A percentile compares a stretch with the other conserved stretches of the same genome.
Conservation (phyloP, 257 asterid species). For the Solanum raphanifolium region DNA sequence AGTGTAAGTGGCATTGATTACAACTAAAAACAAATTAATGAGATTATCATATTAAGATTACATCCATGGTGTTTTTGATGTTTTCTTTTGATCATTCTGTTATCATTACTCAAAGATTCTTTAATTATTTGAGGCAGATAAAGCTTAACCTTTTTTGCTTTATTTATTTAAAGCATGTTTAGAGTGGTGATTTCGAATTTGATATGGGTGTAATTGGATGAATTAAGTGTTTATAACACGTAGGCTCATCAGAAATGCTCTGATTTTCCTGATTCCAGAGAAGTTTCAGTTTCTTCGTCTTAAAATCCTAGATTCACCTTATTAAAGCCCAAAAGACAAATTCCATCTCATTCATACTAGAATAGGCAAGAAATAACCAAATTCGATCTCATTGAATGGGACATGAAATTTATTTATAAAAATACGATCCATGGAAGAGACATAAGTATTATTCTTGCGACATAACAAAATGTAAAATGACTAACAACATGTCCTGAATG, state of each 20-base stretch:
- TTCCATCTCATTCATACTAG: neutral
- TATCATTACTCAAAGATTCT: constrained; percentile 24
- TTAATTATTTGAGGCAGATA: neutral
- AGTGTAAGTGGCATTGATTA: constrained; percentile 16
- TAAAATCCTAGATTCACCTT: neutral
- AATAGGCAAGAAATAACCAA: neutral
- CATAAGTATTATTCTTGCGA: neutral
- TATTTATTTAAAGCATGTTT: neutral
- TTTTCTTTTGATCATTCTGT: constrained; percentile 7
- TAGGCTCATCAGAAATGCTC: neutral
- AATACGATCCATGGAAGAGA: neutral
- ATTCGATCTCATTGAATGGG: neutral
- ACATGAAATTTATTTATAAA: neutral
- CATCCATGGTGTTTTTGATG: constrained; percentile 8
- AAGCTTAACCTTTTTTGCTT: neutral
- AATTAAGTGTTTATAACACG: neutral
- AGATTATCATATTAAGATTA: constrained; percentile 8
- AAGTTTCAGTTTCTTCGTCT: neutral
- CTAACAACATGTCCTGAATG: neutral
- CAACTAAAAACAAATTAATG: neutral
- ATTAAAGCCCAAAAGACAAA: neutral
- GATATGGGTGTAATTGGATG: neutral
- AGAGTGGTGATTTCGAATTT: neutral
- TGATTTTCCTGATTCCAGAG: neutral
- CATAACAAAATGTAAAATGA: neutral